Evolutionary conservation across 768 basidiomycete species (phyloP), one percentile per base, ranked within the genome.

Genomic region (Trametes meyenii): DNA sequence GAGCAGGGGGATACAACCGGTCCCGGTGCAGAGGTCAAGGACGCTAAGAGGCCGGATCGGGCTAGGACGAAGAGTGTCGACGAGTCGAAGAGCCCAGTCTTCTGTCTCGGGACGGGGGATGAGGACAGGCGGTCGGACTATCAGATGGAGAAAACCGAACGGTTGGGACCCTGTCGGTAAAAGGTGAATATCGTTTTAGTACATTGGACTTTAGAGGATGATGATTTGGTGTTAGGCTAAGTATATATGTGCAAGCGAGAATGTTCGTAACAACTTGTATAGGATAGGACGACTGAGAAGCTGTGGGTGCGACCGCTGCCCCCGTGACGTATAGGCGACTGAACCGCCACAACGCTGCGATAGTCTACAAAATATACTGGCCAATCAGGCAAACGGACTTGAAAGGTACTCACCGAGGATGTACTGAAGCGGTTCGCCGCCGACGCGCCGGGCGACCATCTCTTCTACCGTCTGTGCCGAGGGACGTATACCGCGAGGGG

Each of bases 21-120:
- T 85, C 48, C 96, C 96, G 5, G 95, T 96, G 72, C 96, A 94
- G 46, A 98, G 84, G 76, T 99, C 96, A 35, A 98, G 79, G 26
- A 96, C 74, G 33, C 76, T 77, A 16, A 81, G 26, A 0, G 76
- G 75, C 12, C 39, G 51, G 19, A 40, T 17, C 73, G 65, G 16
- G 73, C 70, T 19, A 6, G 79, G 79, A 2, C 73, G 62, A 52
- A 84, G 67, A n/a, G 71, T 69, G 13, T 81, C 75, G 26, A 87
- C 80, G 57, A 94, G 82, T 52, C 79, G 81, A 10, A 85, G 72
- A 7, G 87, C 79, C 90, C 90, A 92, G 65, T 93, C 75, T 70
- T 97, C 94, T 0, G 96, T 99, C 74, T 99, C 96, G 45, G 95
- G 92, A 14, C 96, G 89, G 13, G 96, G 96, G 44, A 98, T 98